A percentile compares a stretch with the other conserved stretches of the same genome.
These are phyloP conservation scores for Pestalotiopsis sp. DNA, from an alignment of 2,329 filamentous ascomycete species.

Conservation along the genomic window DNA sequence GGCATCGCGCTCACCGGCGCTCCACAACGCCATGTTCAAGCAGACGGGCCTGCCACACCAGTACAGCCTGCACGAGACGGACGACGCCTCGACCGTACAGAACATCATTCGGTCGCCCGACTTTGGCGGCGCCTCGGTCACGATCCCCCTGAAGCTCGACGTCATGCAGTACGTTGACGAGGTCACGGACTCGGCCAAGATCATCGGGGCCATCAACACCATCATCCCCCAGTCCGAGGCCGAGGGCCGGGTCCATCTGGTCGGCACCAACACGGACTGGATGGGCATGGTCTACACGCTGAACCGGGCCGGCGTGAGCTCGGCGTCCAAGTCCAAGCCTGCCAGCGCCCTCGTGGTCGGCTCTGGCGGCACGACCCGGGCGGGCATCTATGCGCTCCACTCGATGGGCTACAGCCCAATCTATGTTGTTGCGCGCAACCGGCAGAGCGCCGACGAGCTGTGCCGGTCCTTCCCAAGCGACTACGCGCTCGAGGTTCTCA, in stretches of 20 bases:
- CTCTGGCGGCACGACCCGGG: slow-evolving; percentile 87
- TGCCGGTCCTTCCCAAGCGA: slow-evolving; percentile 71
- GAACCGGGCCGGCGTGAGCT: slow-evolving; percentile 64
- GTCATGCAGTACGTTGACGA: slow-evolving; percentile 81
- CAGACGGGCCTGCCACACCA: slow-evolving; percentile 79
- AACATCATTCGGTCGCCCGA: slow-evolving; percentile 68
- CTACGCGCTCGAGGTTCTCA: slow-evolving; percentile 68
- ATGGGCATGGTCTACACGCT: slow-evolving; percentile 85
- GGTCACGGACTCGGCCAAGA: slow-evolving; percentile 74
- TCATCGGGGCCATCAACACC: slow-evolving; percentile 94
- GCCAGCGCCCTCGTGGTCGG: slow-evolving; percentile 80
- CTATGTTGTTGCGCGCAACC: slow-evolving; percentile 81
- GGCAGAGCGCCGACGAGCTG: slow-evolving; percentile 68
- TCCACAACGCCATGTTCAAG: slow-evolving; percentile 86
- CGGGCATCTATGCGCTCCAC: slow-evolving; percentile 86
- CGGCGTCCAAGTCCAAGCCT: slow-evolving; percentile 32
- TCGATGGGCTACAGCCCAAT: slow-evolving; percentile 83
- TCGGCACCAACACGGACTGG: slow-evolving; percentile 96
- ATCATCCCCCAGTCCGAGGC: slow-evolving; percentile 65
- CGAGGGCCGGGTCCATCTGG: slow-evolving; percentile 53
- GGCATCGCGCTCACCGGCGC: slow-evolving; percentile 79
- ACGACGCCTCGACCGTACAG: slow-evolving; percentile 60
- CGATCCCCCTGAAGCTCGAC: slow-evolving; percentile 91
- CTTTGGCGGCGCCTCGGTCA: slow-evolving; percentile 94
- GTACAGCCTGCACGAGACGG: slow-evolving; percentile 80